Percentiles rank a stretch among this genome's conserved stretches.
phyloP scores from a whole-genome alignment of 768 basidiomycete genomes.

The Hericium rajendrae region DNA sequence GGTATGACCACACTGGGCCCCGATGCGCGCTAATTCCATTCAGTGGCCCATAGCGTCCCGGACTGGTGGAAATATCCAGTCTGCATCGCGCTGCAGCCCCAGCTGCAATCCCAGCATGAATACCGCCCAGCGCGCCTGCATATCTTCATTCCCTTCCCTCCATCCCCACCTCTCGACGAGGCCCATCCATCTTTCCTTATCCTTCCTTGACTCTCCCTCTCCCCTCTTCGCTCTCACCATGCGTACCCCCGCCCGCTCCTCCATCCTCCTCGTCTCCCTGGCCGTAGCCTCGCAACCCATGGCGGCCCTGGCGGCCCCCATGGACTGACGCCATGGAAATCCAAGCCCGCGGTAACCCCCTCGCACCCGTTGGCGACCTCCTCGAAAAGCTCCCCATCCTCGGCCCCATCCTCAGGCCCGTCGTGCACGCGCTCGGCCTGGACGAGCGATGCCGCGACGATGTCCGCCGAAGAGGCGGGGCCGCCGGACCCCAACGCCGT shows the following conservation, averaged over 20 bases:
- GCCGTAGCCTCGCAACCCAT: slow-evolving; percentile 21
- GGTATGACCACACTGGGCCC: too few relatives aligned
- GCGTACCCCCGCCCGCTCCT: slow-evolving; percentile 24
- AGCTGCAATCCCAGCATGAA: too few relatives aligned
- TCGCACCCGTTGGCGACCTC: neutral
- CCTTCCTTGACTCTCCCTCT: slow-evolving; percentile 8
- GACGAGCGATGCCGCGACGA: neutral
- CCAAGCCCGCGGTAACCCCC: neutral
- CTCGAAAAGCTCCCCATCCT: slow-evolving; percentile 4
- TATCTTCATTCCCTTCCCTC: neutral
- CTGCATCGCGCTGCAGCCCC: too few relatives aligned
- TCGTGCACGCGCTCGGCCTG: neutral
- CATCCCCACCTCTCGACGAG: neutral
- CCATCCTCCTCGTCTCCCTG: slow-evolving; percentile 23
- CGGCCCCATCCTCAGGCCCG: slow-evolving; percentile 1
- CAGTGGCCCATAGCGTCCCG: too few relatives aligned
- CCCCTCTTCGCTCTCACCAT: slow-evolving; percentile 12
- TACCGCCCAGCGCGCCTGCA: neutral
- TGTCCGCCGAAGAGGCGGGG: neutral
- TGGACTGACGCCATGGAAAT: slow-evolving; percentile 1
- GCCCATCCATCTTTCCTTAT: slow-evolving; percentile 8
- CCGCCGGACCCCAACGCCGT: neutral
- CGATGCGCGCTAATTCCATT: too few relatives aligned
- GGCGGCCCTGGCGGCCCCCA: slow-evolving; percentile 23
- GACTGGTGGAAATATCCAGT: too few relatives aligned